phyloP scores from a whole-genome alignment of 2,329 filamentous ascomycete species.

The Rhynchosporium graminicola region DNA sequence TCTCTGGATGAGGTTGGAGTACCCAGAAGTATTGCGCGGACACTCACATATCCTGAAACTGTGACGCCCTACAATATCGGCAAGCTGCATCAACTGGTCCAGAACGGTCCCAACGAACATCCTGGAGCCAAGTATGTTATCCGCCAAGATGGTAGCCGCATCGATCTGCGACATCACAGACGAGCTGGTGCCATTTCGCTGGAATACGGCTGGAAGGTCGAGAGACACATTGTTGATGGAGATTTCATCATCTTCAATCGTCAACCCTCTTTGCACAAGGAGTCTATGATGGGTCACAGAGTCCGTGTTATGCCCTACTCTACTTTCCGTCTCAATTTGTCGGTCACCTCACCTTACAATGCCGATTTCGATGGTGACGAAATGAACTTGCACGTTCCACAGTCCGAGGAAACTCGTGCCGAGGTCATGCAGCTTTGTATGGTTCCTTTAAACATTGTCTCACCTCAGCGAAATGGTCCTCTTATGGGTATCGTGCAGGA shows the following conservation, averaged over 20 bases:
- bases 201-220: conserved; percentile 98
- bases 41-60: conserved; percentile 92
- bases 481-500: conserved; percentile 99
- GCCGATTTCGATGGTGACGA: conserved; percentile 99
- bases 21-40: conserved; percentile 87
- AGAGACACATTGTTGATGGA: conserved; percentile 92
- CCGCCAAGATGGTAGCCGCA: conserved; percentile 86
- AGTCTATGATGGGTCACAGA: conserved; percentile 99
- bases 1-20: conserved; percentile 97
- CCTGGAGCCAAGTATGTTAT: conserved; percentile 97
- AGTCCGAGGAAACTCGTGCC: conserved; percentile 93
- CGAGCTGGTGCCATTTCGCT: conserved; percentile 79
- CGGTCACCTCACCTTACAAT: conserved; percentile 98
- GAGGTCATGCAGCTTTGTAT: conserved; percentile 94
- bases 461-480: conserved; percentile 92
- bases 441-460: conserved; percentile 98
- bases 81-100: conserved; percentile 83
- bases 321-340: conserved; percentile 95
- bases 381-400: conserved; percentile 99
- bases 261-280: conserved; percentile 98
- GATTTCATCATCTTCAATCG: conserved; percentile 99
- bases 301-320: conserved; percentile 99
- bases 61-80: conserved; percentile 98
- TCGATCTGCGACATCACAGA: conserved; percentile 92
- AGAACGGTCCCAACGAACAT: conserved; percentile 92